Base-by-base conservation (phyloP, 257 asterid genomes). In the Nicotiana attenuata region DNA sequence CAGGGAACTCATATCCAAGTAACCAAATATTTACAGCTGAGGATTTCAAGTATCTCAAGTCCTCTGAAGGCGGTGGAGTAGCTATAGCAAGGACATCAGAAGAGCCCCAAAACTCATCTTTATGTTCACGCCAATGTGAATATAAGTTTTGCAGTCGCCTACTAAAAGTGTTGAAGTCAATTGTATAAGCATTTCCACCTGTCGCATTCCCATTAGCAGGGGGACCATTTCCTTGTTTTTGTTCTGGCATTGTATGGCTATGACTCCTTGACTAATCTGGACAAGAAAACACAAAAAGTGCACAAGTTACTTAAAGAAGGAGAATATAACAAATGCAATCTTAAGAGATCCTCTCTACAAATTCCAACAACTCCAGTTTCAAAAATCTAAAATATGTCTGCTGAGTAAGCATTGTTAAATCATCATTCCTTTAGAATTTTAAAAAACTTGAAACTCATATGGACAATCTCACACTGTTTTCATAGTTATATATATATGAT, bases 21-120 rank as follows among this genome's bases (percentile, higher is more conserved):
- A 84, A 35, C 87, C 87, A 84, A 47, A 84, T 33, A 47, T 84
- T 84, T 73, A 84, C 56, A 24, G 87, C 87, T 7, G 86, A 65
- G 60, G 84, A 90, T 63, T 90, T 90, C 64, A 87, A 56, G 82
- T 90, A 90, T 26, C 91, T 87, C 64, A 90, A 82, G 53, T 90
- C 93, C 67, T 90, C 90, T 0, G 92, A 90, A 15, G 85, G 88
- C 5, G 92, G 92, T 17, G 93, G 93, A 65, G 91, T 90, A 61
- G 92, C 91, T 55, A 90, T 83, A 1, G 85, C 86, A 65, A 90
- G 84, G 75, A 82, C 88, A 79, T 88, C 87, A 45, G 90, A 84
- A 86, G 84, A 81, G 60, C 92, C 91, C 92, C 92, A 90, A 20
- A 86, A 64, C 53, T 89, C 91, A 82, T 78, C 68, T 81, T 88